Evolutionary conservation across 257 asterid species (phyloP).

Genomic region (Fraxinus anomala): DNA sequence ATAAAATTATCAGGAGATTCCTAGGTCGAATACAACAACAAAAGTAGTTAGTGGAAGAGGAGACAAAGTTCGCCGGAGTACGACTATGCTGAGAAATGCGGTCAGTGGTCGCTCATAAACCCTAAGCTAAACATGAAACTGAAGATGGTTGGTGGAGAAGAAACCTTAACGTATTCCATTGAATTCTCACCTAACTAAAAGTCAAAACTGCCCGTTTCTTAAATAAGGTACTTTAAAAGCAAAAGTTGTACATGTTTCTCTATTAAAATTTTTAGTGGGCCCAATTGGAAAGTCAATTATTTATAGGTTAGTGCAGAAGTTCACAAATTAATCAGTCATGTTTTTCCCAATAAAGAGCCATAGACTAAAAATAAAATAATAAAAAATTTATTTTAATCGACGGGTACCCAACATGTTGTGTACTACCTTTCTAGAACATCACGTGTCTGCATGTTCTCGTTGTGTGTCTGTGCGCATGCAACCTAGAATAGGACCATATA

Average conservation of each 20-base stretch:
- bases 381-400: too few species aligned
- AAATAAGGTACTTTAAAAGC: too few species aligned
- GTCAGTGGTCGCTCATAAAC: background rate
- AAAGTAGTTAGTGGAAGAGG: background rate
- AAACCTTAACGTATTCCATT: background rate
- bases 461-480: background rate
- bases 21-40: background rate
- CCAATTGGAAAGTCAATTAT: background rate
- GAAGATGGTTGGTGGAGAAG: background rate
- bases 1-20: background rate
- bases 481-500: background rate
- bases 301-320: background rate
- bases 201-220: background rate
- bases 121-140: background rate
- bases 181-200: background rate
- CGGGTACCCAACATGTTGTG: background rate
- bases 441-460: background rate
- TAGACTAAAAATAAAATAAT: background rate
- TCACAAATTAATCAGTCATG: background rate
- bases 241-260: background rate
- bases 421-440: background rate
- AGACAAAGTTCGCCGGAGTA: background rate
- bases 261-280: background rate
- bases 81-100: background rate
- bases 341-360: background rate